Evolutionary conservation across 2,329 filamentous ascomycete species (phyloP).

Genomic region (Penicillium sp.): DNA sequence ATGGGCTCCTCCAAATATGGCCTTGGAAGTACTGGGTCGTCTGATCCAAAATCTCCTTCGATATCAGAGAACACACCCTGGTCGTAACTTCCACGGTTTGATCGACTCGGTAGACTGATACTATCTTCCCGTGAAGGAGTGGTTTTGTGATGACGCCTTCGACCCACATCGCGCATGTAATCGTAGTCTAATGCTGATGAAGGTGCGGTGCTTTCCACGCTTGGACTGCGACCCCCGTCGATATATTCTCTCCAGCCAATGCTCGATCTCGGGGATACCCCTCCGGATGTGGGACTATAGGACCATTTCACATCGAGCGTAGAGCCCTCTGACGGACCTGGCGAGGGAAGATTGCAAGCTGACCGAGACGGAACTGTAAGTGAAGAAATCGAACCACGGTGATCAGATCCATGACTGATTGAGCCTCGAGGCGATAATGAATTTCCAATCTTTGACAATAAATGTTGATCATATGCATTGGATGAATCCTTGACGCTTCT

Average conservation of each 20-base stretch:
- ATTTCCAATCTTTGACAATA: constrained; percentile 63
- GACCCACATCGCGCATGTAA: constrained; percentile 33
- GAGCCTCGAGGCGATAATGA: constrained; percentile 54
- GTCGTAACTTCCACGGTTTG: constrained; percentile 64
- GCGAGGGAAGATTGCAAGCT: constrained; percentile 33
- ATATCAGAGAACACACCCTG: constrained; percentile 55
- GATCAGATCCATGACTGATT: constrained; percentile 33
- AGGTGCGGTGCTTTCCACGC: constrained; percentile 42
- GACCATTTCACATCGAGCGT: constrained; percentile 40
- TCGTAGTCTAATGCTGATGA: constrained; percentile 44
- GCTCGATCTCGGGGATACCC: constrained; percentile 42
- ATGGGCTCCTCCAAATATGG: constrained; percentile 33
- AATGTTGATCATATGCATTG: constrained; percentile 62
- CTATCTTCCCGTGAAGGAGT: constrained; percentile 51
- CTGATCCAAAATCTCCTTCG: constrained; percentile 43
- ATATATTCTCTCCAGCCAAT: constrained; percentile 43
- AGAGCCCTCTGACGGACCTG: constrained; percentile 31
- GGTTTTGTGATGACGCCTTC: constrained; percentile 52
- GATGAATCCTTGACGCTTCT: constrained; percentile 59
- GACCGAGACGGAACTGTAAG: constrained; percentile 36
- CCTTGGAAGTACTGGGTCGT: constrained; percentile 36
- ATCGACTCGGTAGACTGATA: constrained; percentile 50
- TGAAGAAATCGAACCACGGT: constrained; percentile 30
- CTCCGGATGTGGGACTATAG: constrained; percentile 41
- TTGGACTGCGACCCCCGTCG: constrained; percentile 42